Evolutionary conservation across 192 early-diverging fungal species (phyloP), one percentile per base, ranked within the genome.

Genomic region (Phycomyces nitens): DNA sequence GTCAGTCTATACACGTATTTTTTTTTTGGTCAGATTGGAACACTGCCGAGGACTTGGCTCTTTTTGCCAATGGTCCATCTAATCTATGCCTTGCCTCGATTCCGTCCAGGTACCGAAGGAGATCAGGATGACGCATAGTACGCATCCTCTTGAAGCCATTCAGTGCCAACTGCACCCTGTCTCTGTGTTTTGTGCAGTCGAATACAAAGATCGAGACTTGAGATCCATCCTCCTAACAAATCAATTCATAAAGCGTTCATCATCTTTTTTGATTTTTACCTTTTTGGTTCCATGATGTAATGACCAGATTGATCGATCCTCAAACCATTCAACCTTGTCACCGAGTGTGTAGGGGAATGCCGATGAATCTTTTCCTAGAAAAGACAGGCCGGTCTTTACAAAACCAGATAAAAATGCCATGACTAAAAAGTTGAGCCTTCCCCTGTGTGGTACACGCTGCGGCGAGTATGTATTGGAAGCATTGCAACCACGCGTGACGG

Each of bases 121-220:
- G 62, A 57, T 89, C 89, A 0, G 96, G 96, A 77, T 97, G 94
- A 55, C 95, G 82, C 56, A 99, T 80, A 12, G 95, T 97, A 20
- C 91, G 85, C 68, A 89, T 82, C 55, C 90, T 84, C 72, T 89
- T 90, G 60, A 94, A 86, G 2, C 91, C 89, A 68, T 98, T 97
- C 63, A 84, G 82, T 16, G 96, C 94, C n/a, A 95, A 79, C 1
- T 84, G 82, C n/a, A 94, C 60, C 60, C 80, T 86, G 60, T 91
- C 88, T 34, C 77, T 70, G 53, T 89, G 76, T 41, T 80, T 80
- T 18, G 66, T 58, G 50, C 82, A 77, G 71, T 94, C 93, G 67
- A 95, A 95, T 8, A 89, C 82, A 73, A 98, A 96, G 10, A 96
- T 86, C 11, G 93, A 85, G 1, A 87, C 88, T 21, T 81, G 63